These are phyloP conservation scores for Endotrypanum monterogeii DNA, from an alignment of 208 protist species.

Conservation along the genomic window DNA sequence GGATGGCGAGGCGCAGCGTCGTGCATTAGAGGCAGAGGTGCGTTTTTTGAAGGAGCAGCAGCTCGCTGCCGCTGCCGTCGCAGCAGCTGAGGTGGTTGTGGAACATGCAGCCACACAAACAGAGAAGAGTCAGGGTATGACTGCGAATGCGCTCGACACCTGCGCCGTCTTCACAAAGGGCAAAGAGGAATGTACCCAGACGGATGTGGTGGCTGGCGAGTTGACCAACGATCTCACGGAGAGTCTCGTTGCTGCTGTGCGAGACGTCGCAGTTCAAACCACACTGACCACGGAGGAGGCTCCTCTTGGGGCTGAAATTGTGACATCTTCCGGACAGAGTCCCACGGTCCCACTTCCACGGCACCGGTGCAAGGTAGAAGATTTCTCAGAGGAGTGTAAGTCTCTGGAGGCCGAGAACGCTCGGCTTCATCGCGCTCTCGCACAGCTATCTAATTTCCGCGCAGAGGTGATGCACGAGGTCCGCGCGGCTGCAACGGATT, in stretches of 20 bases:
- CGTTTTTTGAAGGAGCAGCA: neutral
- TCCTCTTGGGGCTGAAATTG: neutral
- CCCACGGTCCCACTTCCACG: neutral
- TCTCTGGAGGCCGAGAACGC: slow-evolving; percentile 21
- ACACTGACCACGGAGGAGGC: neutral
- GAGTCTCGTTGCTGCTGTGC: neutral
- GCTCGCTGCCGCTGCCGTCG: neutral
- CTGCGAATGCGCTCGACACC: neutral
- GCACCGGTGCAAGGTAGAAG: neutral
- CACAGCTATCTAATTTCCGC: slow-evolving; percentile 29
- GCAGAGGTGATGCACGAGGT: slow-evolving; percentile 28
- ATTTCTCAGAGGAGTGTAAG: slow-evolving; percentile 4
- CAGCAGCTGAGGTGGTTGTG: neutral
- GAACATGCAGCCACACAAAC: neutral
- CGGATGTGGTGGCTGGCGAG: neutral
- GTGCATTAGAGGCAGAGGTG: slow-evolving; percentile 13
- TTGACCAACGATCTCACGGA: too few species aligned
- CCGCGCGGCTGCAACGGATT: neutral
- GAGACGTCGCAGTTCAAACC: neutral
- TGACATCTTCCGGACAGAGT: neutral
- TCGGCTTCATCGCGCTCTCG: slow-evolving; percentile 8
- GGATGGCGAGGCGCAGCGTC: slow-evolving; percentile 24
- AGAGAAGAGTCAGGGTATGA: neutral
- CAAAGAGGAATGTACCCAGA: neutral
- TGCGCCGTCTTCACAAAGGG: neutral